These are phyloP conservation scores for Trametes sanguinea DNA, from an alignment of 768 basidiomycete genomes.

Conservation along the genomic window DNA sequence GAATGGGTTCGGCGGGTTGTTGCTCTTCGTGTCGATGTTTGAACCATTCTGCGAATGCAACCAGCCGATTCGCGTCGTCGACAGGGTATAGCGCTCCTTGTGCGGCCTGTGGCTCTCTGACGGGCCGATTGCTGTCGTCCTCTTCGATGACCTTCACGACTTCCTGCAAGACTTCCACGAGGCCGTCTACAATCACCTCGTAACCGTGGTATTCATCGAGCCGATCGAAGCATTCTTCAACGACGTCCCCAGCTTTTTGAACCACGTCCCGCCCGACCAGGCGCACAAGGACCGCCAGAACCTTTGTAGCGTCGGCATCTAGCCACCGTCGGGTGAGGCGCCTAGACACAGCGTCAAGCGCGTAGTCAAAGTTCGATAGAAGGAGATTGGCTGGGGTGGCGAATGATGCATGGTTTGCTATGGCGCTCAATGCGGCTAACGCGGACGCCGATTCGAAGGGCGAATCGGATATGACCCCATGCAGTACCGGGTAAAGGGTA, in stretches of 20 bases:
- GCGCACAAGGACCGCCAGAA: constrained; percentile 81
- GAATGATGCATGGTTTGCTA: constrained; percentile 77
- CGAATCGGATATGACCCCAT: constrained; percentile 75
- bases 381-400: constrained; percentile 89
- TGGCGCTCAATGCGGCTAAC: constrained; percentile 65
- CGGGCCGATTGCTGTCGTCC: constrained; percentile 43
- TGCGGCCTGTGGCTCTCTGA: constrained; percentile 17
- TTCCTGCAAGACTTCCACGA: constrained; percentile 85
- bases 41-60: constrained; percentile 68
- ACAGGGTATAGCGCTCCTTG: not conserved
- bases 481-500: constrained; percentile 82
- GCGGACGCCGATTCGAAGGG: constrained; percentile 76
- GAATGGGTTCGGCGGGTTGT: constrained; percentile 29
- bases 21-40: constrained; percentile 44
- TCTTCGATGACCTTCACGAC: constrained; percentile 77
- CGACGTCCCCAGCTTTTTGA: constrained; percentile 87
- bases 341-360: constrained; percentile 86
- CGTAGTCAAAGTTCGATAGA: constrained; percentile 95
- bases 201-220: constrained; percentile 97
- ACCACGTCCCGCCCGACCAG: constrained; percentile 88
- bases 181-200: constrained; percentile 77
- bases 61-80: constrained; percentile 38
- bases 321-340: constrained; percentile 79
- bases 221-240: constrained; percentile 96
- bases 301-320: constrained; percentile 86